Conservation (phyloP, 352 stramenopile genomes). For the Pythium guiyangense region DNA sequence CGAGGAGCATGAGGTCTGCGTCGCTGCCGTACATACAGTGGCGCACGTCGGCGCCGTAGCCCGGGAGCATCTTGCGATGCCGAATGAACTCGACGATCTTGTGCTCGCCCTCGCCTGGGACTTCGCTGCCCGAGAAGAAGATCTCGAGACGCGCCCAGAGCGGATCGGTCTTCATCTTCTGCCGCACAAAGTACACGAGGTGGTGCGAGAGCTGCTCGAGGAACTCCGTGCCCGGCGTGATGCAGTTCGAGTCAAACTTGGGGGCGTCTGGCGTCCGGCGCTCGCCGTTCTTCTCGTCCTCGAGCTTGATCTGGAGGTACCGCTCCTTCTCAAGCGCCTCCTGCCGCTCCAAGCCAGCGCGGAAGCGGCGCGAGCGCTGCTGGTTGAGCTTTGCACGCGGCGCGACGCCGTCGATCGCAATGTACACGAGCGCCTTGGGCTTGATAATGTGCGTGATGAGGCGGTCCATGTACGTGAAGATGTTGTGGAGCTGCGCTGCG, state of each 20-base stretch:
- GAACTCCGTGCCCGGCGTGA: conserved; percentile 99
- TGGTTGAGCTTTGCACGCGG: conserved; percentile 99
- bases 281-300: conserved; percentile 71
- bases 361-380: conserved; percentile 95
- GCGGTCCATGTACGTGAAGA: conserved; percentile 91
- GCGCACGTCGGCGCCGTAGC: conserved; percentile 93
- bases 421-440: conserved; percentile 96
- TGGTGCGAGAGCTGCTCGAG: conserved; percentile 93
- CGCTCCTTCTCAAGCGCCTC: conserved; percentile 62
- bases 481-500: conserved; percentile 92
- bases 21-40: conserved; percentile 99
- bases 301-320: conserved; percentile 62
- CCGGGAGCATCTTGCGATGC: conserved; percentile 83
- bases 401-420: conserved; percentile 98
- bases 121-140: conserved; percentile 96
- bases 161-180: conserved; percentile 96
- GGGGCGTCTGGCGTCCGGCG: conserved; percentile 15
- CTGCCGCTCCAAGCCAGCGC: conserved; percentile 77
- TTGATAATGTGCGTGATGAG: conserved; percentile 97
- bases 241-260: conserved; percentile 99
- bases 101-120: conserved; percentile 99
- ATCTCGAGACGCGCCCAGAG: conserved; percentile 95
- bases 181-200: conserved; percentile 91
- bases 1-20: conserved; percentile 98
- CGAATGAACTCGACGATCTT: conserved; percentile 99